A percentile compares a stretch with the other conserved stretches of the same genome.
phyloP scores from a whole-genome alignment of 169 alveolate species.

The Plasmodium fragile region DNA sequence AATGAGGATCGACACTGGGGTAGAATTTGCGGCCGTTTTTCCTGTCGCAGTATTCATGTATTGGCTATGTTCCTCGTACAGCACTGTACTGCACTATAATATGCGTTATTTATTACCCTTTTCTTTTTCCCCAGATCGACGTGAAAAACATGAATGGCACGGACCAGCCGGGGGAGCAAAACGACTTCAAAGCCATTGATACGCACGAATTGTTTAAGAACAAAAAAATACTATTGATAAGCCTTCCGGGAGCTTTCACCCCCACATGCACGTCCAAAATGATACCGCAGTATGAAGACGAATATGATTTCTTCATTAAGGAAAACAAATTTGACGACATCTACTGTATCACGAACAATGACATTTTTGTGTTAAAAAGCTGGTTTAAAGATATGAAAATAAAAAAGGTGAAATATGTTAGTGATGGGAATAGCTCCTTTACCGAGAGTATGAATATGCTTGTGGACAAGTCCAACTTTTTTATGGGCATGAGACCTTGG shows the following conservation, averaged over 20 bases:
- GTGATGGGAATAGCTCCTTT: conserved; percentile 82
- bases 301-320: conserved; percentile 73
- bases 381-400: conserved; percentile 78
- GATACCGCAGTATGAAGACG: conserved; percentile 80
- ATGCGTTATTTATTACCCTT: not conserved
- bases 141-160: conserved; percentile 10
- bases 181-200: conserved; percentile 25
- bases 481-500: conserved; percentile 85
- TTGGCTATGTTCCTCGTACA: not conserved
- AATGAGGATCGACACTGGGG: not conserved
- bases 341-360: conserved; percentile 83
- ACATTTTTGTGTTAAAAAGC: conserved; percentile 80
- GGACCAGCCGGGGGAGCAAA: not conserved
- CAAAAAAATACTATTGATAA: conserved; percentile 76
- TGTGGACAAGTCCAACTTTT: conserved; percentile 79
- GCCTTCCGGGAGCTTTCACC: conserved; percentile 85
- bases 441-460: conserved; percentile 82
- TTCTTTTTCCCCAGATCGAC: conserved; percentile 29
- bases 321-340: conserved; percentile 79
- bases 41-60: not conserved
- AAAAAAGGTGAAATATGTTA: conserved; percentile 76
- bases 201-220: conserved; percentile 76
- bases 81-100: not conserved
- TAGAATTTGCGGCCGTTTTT: not conserved
- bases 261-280: conserved; percentile 82